Conservation (phyloP, 768 basidiomycete genomes). For the Mycena amicta region DNA sequence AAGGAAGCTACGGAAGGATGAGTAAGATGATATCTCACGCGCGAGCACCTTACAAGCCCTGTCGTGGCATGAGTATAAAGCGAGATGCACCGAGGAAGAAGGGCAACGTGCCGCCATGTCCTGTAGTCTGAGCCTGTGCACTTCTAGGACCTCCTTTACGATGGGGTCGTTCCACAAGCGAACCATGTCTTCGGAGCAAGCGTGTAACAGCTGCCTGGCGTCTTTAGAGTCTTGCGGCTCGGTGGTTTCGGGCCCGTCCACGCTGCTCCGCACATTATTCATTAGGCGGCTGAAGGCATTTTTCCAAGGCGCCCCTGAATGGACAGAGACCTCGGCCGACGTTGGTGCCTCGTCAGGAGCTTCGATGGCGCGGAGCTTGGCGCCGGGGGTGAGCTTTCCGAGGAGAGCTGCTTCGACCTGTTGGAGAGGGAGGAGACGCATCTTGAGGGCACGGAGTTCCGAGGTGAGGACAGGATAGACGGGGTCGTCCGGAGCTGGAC, state of each 20-base stretch:
- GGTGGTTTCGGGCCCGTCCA: slow-evolving; percentile 28
- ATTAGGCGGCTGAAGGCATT: slow-evolving; percentile 36
- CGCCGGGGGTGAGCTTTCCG: slow-evolving; percentile 47
- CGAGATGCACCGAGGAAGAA: neutral
- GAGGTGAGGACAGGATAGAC: slow-evolving; percentile 38
- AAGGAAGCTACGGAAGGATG: slow-evolving; percentile 44
- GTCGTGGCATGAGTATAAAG: neutral
- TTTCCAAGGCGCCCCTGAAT: slow-evolving; percentile 40
- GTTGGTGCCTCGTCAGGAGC: neutral
- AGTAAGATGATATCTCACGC: neutral
- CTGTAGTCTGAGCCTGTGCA: slow-evolving; percentile 48
- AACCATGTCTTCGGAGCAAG: slow-evolving; percentile 55
- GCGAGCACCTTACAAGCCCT: slow-evolving; percentile 3
- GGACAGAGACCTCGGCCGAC: slow-evolving; percentile 36
- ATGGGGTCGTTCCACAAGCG: slow-evolving; percentile 52
- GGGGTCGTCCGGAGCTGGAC: slow-evolving; percentile 17
- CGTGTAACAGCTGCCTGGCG: slow-evolving; percentile 46
- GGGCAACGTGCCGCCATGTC: slow-evolving; percentile 44
- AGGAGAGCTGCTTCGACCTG: slow-evolving; percentile 55
- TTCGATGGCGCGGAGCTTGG: slow-evolving; percentile 7
- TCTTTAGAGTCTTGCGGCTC: slow-evolving; percentile 41
- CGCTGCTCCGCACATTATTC: slow-evolving; percentile 30
- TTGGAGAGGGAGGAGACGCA: slow-evolving; percentile 52
- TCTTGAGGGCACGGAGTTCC: slow-evolving; percentile 46
- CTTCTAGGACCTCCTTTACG: slow-evolving; percentile 41